phyloP scores from a whole-genome alignment of 2,329 filamentous ascomycete species.

The Aaosphaeria pasadenensis region DNA sequence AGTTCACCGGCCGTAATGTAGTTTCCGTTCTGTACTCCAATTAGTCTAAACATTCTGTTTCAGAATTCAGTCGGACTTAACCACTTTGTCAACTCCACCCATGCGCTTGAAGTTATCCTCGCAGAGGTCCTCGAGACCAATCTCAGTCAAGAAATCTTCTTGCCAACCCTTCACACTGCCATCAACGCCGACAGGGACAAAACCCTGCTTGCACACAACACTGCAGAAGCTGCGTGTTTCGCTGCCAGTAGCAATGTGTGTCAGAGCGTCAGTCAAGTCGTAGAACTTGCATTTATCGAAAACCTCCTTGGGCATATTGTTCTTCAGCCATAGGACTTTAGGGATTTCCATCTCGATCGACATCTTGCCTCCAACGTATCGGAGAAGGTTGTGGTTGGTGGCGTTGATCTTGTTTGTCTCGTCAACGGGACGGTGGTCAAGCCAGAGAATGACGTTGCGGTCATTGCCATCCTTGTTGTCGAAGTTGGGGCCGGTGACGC shows the following conservation, averaged over 20 bases:
- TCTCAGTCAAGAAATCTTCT: conserved; percentile 82
- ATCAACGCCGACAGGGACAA: conserved; percentile 93
- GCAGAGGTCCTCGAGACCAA: conserved; percentile 80
- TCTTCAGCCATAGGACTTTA: conserved; percentile 97
- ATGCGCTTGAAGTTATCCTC: conserved; percentile 89
- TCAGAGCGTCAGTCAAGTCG: conserved; percentile 87
- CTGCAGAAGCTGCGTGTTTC: conserved; percentile 94
- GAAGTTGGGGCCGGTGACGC: conserved; percentile 87
- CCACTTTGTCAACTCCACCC: conserved; percentile 91
- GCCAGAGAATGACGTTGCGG: conserved; percentile 94
- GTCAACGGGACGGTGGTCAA: conserved; percentile 87
- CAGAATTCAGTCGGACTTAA: conserved; percentile 53
- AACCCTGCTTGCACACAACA: conserved; percentile 96
- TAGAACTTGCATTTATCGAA: conserved; percentile 97
- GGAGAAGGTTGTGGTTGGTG: conserved; percentile 86
- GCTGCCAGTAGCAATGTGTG: conserved; percentile 87
- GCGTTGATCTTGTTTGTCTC: conserved; percentile 93
- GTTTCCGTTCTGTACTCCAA: conserved; percentile 73
- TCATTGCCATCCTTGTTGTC: conserved; percentile 73
- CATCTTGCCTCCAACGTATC: conserved; percentile 97
- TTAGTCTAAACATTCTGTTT: conserved; percentile 26
- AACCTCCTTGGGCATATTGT: conserved; percentile 89
- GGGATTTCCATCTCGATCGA: conserved; percentile 99
- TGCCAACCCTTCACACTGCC: conserved; percentile 98
- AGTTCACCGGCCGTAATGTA: conserved; percentile 91